Base-by-base conservation (phyloP, 768 basidiomycete genomes). In the Tricholoma bakamatsutake region DNA sequence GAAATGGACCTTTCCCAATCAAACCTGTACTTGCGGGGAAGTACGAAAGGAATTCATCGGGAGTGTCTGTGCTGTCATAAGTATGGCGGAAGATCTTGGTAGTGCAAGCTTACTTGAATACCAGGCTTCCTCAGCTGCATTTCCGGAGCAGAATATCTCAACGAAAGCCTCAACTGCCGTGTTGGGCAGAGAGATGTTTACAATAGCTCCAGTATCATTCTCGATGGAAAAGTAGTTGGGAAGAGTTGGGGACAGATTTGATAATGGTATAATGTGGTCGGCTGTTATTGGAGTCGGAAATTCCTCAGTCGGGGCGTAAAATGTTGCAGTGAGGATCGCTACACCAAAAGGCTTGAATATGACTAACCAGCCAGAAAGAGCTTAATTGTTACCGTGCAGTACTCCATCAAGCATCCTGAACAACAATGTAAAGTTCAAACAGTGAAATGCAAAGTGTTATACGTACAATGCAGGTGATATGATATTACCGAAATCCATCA, bases 71-170 rank as follows among this genome's bases (percentile, higher is more conserved):
- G 53, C 75, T 77, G 75, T 76, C 48, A 15, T 31, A 56, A 17
- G 37, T 33, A 43, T 35, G n/a, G 5, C 34, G 30, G 7, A 12
- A 17, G 12, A 12, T 17, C 10, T 42, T 18, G n/a, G 2, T 42
- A 18, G 2, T 17, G 9, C 21, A 18, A 9, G 56, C 74, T 49
- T 53, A 80, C 82, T 70, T 31, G 62, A 51, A 43, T 69, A 68
- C 85, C 85, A 87, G 63, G 85, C 84, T 60, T 87, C 84, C 64
- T 86, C 85, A 1, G 78, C 69, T 11, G 75, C 76, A 54, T 82
- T 85, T 0, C 84, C 84, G 18, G 75, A 83, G 40, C 82, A 81
- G 50, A 77, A 78, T 15, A 86, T 67, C 62, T 85, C 85, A 8
- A 80, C 82, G 52, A 75, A 84, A 1, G 81, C 76, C 50, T 80